phyloP scores from a whole-genome alignment of 139 green algal species.

The Coelastrella sp. region DNA sequence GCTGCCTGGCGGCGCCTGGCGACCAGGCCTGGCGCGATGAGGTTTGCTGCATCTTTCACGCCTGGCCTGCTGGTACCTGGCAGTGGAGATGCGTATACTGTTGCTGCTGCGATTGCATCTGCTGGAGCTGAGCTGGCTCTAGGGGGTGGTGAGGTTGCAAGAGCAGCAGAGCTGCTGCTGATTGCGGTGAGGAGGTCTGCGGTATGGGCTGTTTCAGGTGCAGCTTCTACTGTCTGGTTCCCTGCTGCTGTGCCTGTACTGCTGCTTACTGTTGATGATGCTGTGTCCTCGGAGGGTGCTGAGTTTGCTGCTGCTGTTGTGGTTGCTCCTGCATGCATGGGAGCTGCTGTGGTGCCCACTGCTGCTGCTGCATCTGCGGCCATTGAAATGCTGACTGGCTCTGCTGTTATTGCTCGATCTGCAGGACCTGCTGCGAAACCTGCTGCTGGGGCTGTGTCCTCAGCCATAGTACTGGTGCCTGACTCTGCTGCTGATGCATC shows the following conservation, averaged over 20 bases:
- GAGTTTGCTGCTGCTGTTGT: neutral
- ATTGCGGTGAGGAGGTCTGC: no score
- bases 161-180: no score
- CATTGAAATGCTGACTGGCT: no score
- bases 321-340: neutral
- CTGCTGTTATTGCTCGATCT: no score
- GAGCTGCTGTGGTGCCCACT: neutral
- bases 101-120: slow-evolving; percentile 38
- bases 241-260: neutral
- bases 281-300: neutral
- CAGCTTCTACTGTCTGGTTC: neutral
- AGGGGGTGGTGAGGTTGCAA: no score
- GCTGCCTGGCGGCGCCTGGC: neutral
- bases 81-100: neutral
- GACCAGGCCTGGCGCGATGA: neutral
- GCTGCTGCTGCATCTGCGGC: neutral
- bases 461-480: no score
- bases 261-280: neutral
- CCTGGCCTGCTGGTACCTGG: neutral
- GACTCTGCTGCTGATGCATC: neutral
- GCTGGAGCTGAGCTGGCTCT: neutral
- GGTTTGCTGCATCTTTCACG: neutral
- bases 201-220: neutral
- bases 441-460: no score
- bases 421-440: no score